Evolutionary conservation across 2,329 filamentous ascomycete genomes (phyloP).

Genomic region (Colletotrichum sp.): DNA sequence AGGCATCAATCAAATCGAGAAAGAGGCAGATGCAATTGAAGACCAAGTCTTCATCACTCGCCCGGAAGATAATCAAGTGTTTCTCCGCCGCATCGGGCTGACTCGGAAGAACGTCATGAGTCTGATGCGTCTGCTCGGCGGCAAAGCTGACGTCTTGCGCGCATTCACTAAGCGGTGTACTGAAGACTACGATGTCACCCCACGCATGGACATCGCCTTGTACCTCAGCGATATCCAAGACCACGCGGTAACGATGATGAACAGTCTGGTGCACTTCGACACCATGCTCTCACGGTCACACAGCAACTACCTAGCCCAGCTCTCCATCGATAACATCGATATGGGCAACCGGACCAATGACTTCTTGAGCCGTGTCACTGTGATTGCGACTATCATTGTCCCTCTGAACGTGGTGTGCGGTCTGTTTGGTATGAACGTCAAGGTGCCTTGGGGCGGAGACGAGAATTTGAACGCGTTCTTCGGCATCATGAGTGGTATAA

Average conservation of each 20-base stretch:
- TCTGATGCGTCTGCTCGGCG: constrained; percentile 87
- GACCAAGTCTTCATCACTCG: constrained; percentile 94
- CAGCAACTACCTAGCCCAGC: constrained; percentile 93
- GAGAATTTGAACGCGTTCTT: constrained; percentile 62
- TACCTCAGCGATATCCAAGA: constrained; percentile 98
- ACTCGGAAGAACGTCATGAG: constrained; percentile 95
- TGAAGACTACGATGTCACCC: constrained; percentile 93
- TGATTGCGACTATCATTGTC: constrained; percentile 91
- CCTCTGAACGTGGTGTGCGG: constrained; percentile 92
- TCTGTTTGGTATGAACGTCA: constrained; percentile 86
- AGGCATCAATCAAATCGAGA: constrained; percentile 84
- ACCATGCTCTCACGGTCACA: constrained; percentile 96
- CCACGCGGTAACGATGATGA: constrained; percentile 99
- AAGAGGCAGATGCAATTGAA: constrained; percentile 90
- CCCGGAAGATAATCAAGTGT: constrained; percentile 85
- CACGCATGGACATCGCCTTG: constrained; percentile 93
- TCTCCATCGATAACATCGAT: constrained; percentile 88
- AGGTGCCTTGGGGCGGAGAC: constrained; percentile 66
- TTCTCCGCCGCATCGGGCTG: constrained; percentile 87
- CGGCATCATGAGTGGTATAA: constrained; percentile 55
- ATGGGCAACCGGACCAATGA: constrained; percentile 88
- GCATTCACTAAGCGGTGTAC: constrained; percentile 99
- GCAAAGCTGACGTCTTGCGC: constrained; percentile 95
- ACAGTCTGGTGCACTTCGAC: constrained; percentile 92
- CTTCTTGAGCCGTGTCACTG: constrained; percentile 91